Base-by-base conservation (phyloP, 1,284 basidiomycete species). In the Tylopilus sp. region DNA sequence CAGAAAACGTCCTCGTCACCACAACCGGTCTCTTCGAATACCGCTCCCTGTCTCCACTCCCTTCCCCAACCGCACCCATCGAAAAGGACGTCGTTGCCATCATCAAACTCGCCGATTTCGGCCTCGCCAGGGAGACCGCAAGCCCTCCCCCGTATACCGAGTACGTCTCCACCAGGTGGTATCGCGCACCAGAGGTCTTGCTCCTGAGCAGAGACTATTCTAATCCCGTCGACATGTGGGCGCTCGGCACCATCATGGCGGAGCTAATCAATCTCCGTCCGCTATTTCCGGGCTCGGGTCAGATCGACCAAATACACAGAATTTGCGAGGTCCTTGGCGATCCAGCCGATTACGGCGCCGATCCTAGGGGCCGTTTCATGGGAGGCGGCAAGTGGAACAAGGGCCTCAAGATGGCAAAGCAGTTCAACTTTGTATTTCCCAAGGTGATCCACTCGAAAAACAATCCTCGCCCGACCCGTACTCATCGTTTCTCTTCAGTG, bases 1-100 rank as follows among this genome's bases (percentile, higher is more conserved):
- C 97, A 26, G 97, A 99, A 71, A 99, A 99, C 66, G 85, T 99
- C n/a, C 85, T 99, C 51, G 96, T 99, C 64, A 99, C 97, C n/a
- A 99, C 97, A 3, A 98, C 94, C 11, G 97, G 97, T 24, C 81
- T 98, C 46, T 89, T 90, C 61, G 94, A 98, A 73, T 99, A 99
- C 69, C 86, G 86, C n/a, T 82, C 91, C 9, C 76, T 91, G 33
- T 86, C 83, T 20, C 84, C 86, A 19, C 59, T 77, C 36, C 80
- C 84, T 13, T 73, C 78, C 28, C 79, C 81, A 7, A 78, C 82
- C 54, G 77, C 81, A 6, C 77, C 84, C 28, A 77, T 83, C 43
- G 94, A 98, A 67, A 90, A 88, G 74, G 97, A 99, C 69, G 96
- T 99, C 50, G 88, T 95, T 15, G 93, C 95, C 43, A 93, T 98